Evolutionary conservation across 129 eudicot species (phyloP).

Genomic region (Centaurea solstitialis): DNA sequence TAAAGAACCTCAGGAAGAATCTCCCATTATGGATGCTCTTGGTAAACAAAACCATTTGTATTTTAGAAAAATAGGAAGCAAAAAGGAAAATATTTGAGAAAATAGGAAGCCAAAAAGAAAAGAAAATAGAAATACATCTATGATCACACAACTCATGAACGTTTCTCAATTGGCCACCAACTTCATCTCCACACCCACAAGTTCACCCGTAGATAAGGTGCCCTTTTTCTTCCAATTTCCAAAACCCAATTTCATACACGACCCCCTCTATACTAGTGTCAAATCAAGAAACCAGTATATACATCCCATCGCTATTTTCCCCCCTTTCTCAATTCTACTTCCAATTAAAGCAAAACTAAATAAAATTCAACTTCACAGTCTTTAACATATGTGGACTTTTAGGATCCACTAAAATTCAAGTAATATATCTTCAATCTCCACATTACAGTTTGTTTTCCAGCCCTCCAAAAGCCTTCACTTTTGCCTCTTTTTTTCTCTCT

Average conservation of each 20-base stretch:
- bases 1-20: too few relatives aligned
- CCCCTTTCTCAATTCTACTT: constrained; percentile 11
- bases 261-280: constrained; percentile 5
- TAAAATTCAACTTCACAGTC: not conserved
- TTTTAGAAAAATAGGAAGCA: too few relatives aligned
- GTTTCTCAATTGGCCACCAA: constrained; percentile 39
- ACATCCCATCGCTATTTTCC: not conserved
- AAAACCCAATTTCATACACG: not conserved
- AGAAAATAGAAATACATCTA: not conserved
- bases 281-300: constrained; percentile 16
- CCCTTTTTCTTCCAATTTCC: constrained; percentile 21
- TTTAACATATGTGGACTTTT: constrained; percentile 51
- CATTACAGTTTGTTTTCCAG: constrained; percentile 15
- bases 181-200: constrained; percentile 37
- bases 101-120: not conserved
- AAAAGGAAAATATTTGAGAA: too few relatives aligned
- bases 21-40: too few relatives aligned
- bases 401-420: constrained; percentile 51
- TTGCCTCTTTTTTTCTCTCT: not conserved
- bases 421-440: constrained; percentile 21
- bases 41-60: too few relatives aligned
- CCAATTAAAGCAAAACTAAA: constrained; percentile 22
- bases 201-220: constrained; percentile 38
- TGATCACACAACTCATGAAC: constrained; percentile 35
- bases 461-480: constrained; percentile 16